phyloP scores from a whole-genome alignment of 768 basidiomycete species.

The Tylopilus felleus region DNA sequence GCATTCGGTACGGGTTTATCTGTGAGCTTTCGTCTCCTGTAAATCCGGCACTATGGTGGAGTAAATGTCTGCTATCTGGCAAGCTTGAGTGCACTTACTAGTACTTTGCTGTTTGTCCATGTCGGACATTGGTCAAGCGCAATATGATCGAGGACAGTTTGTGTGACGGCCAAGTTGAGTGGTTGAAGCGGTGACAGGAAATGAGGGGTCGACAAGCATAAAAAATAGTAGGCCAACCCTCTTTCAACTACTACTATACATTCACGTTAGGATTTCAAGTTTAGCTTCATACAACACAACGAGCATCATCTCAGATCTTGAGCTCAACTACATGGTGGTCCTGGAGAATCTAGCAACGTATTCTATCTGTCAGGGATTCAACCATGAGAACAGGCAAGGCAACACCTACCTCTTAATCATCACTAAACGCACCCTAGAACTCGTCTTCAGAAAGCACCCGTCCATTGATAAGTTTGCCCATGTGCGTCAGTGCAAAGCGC shows the following conservation, averaged over 20 bases:
- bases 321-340: too few relatives aligned
- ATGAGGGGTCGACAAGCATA: not conserved
- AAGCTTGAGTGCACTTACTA: not conserved
- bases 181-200: not conserved
- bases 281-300: too few relatives aligned
- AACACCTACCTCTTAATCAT: too few relatives aligned
- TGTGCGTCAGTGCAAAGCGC: constrained; percentile 37
- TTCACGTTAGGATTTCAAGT: too few relatives aligned
- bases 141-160: not conserved
- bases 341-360: too few relatives aligned
- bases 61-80: not conserved
- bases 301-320: too few relatives aligned
- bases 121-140: not conserved
- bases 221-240: not conserved
- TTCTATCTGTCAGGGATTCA: too few relatives aligned
- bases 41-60: not conserved
- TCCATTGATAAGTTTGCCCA: constrained; percentile 39
- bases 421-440: not conserved
- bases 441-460: constrained; percentile 18
- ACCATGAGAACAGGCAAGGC: too few relatives aligned
- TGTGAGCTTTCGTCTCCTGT: constrained; percentile 73
- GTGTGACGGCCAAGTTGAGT: not conserved
- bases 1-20: constrained; percentile 78
- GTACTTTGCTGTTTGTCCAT: constrained; percentile 37
- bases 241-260: too few relatives aligned